Conservation (phyloP, 768 basidiomycete genomes). For the Leccinum variicolor region DNA sequence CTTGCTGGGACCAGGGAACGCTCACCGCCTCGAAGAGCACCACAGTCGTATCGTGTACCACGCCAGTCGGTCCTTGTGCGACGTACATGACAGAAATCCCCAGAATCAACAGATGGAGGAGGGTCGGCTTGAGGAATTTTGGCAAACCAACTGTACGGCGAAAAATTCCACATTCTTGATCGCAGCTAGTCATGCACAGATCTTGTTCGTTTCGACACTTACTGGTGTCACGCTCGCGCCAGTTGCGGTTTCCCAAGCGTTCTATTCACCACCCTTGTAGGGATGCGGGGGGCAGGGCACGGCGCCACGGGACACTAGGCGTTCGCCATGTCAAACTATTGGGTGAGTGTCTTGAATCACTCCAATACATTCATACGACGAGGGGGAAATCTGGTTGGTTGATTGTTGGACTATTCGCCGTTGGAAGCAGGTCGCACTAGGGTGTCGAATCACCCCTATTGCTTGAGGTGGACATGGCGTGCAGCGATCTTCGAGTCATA, state of each 20-base stretch:
- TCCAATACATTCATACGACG: slow-evolving; percentile 20
- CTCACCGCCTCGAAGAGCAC: slow-evolving; percentile 12
- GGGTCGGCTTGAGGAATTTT: slow-evolving; percentile 7
- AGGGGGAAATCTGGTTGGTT: slow-evolving; percentile 18
- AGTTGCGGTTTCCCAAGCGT: slow-evolving; percentile 13
- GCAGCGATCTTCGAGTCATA: slow-evolving; percentile 15
- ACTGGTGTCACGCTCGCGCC: slow-evolving; percentile 16
- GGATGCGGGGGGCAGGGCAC: slow-evolving; percentile 2
- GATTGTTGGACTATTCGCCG: slow-evolving; percentile 2
- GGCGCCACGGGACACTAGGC: not conserved
- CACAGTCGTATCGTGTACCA: slow-evolving; percentile 1
- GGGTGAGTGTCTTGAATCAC: slow-evolving; percentile 33
- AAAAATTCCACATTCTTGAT: slow-evolving; percentile 24
- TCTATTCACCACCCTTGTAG: slow-evolving; percentile 10
- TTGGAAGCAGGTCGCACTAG: not conserved
- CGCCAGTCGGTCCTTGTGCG: not conserved
- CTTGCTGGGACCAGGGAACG: not conserved
- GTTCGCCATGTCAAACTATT: slow-evolving; percentile 15
- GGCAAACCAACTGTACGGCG: slow-evolving; percentile 19
- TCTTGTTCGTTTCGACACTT: slow-evolving; percentile 22
- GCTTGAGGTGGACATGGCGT: slow-evolving; percentile 3
- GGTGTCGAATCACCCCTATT: slow-evolving; percentile 1
- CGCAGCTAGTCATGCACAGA: slow-evolving; percentile 20
- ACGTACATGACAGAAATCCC: slow-evolving; percentile 1
- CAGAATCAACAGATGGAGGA: slow-evolving; percentile 1